Base-by-base conservation (phyloP, 495 filamentous ascomycete species). In the Daldinia decipiens region DNA sequence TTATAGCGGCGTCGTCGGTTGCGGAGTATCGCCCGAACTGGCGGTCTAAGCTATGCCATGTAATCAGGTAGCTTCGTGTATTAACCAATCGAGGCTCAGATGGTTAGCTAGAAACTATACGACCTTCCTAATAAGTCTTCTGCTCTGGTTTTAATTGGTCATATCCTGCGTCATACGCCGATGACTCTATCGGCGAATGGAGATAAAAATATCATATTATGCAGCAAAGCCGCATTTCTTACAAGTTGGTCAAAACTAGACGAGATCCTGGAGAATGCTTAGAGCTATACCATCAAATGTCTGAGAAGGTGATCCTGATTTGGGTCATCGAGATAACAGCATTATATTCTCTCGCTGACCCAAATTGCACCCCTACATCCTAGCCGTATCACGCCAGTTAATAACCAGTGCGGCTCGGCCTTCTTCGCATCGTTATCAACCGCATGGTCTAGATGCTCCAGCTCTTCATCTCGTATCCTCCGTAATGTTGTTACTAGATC, bases 401-500 rank as follows among this genome's bases (percentile, higher is more conserved):
- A 82, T 64, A 97, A 77, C 81, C 92, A 92, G 79, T 98, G 93
- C 32, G 94, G 95, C 74, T 87, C 86, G 4, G 95, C 95, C 75
- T 93, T 87, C 76, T 94, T 92, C 11, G 93, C 88, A 81, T 97
- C 96, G 77, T 98, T 90, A 74, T 92, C 91, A 7, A 99, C 91
- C 1, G 95, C 95, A 80, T 97, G 93, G 78, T 99, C 95, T 76
- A 98, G 77, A 81, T 99, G 95, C 80, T 99, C 96, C 59, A 99
- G 81, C 81, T 99, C 95, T 80, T 99, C 95, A 80, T 99, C 96
- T 21, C 95, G 85, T 77, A 97, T 97, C 71, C 90, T 82, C 68
- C 94, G 87, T 68, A 98, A 86, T 24, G 89, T 91, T 29, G 80
- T 76, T 34, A 97, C 82, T 76, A 99, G 82, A 26, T 88, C 87